Base-by-base conservation (phyloP, 306 rosid genomes). In the Ochetophila trinervis region DNA sequence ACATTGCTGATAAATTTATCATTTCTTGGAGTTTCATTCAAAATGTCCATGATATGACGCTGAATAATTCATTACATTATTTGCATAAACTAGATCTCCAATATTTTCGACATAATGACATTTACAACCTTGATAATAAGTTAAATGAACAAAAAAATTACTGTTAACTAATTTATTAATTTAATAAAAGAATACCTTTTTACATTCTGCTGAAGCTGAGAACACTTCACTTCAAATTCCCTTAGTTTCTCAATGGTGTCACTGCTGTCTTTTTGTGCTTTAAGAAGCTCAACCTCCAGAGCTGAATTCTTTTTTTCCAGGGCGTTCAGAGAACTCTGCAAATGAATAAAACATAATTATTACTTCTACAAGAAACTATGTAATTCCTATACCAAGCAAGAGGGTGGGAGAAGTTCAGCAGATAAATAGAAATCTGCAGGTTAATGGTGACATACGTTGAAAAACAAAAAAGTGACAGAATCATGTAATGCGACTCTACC, bases 201-300 rank as follows among this genome's bases (percentile, higher is more conserved):
- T 64, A 84, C 81, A 55, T 72, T 87, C 73, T 75, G 85, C 80
- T 92, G 86, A 6, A 87, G 89, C 62, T 84, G 83, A 62, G 86
- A 53, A 66, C 91, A 92, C 76, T 84, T 84, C 27, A 74, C 83
- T 64, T 89, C 96, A 72, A 74, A 84, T 58, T 84, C 95, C 64
- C 47, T 73, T 83, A 89, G 61, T 80, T 87, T 92, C 78, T 76
- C 83, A 62, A 79, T 51, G 63, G 78, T 84, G 63, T 87, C 72
- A 20, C 47, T 66, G 59, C 23, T 73, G 56, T 74, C 76, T 66
- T 79, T 89, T 68, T 76, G 89, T 69, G 84, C 80, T 74, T 82
- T 84, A 48, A 63, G 62, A 69, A 85, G 87, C 76, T 82, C 79
- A 62, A 65, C 72, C 81, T 84, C 93, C 48, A 89, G 79, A 63